Evolutionary conservation across 768 basidiomycete genomes (phyloP).

Genomic region (Pholiota microspora): DNA sequence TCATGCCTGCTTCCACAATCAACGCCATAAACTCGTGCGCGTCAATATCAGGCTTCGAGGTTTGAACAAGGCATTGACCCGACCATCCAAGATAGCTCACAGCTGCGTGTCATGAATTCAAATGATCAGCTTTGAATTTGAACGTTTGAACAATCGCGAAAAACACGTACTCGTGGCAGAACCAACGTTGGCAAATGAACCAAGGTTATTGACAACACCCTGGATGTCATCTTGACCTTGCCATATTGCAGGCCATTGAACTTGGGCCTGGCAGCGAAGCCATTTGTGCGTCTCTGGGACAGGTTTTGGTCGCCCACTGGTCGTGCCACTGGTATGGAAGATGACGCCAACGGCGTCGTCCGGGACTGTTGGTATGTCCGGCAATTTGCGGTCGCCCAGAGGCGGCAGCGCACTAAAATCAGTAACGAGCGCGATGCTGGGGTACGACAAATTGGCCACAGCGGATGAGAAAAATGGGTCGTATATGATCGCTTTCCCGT

Average conservation of each 20-base stretch:
- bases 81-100: constrained; percentile 18
- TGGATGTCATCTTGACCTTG: constrained; percentile 7
- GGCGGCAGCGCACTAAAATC: constrained; percentile 2
- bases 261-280: constrained; percentile 44
- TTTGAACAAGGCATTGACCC: constrained; percentile 21
- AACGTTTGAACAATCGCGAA: too few relatives aligned
- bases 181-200: constrained; percentile 15
- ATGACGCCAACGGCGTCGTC: constrained; percentile 42
- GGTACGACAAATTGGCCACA: constrained; percentile 19
- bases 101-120: too few relatives aligned
- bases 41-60: constrained; percentile 19
- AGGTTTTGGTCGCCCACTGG: constrained; percentile 64
- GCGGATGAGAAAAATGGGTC: constrained; percentile 41
- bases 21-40: constrained; percentile 18
- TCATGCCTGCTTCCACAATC: constrained; percentile 16
- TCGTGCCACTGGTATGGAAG: constrained; percentile 69
- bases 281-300: constrained; percentile 57
- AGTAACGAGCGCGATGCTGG: neutral
- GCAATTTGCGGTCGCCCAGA: constrained; percentile 26
- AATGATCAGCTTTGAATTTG: neutral
- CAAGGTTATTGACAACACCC: constrained; percentile 12
- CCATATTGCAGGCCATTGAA: constrained; percentile 47
- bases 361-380: constrained; percentile 30
- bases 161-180: constrained; percentile 12
- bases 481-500: constrained; percentile 56